phyloP scores from a whole-genome alignment of 495 filamentous ascomycete genomes.

The Sabuloglossum arenarium region DNA sequence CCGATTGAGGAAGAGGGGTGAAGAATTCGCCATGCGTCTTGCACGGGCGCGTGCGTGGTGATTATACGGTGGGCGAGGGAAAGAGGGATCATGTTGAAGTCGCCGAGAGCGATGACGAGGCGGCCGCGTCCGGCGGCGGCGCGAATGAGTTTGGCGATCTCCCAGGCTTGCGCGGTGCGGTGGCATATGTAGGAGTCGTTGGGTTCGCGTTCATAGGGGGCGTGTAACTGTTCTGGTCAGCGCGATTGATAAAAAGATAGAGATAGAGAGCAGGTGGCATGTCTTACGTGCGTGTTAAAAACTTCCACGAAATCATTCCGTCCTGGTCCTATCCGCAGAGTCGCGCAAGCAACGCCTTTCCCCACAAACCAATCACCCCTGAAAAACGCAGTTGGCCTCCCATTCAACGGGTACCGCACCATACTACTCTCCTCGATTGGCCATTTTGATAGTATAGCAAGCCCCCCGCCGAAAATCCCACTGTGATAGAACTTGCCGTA shows the following conservation, averaged over 20 bases:
- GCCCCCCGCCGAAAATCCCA: constrained; percentile 71
- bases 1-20: constrained; percentile 67
- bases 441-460: constrained; percentile 88
- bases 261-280: background rate
- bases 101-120: constrained; percentile 65
- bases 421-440: constrained; percentile 87
- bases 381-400: constrained; percentile 80
- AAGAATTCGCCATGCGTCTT: constrained; percentile 61
- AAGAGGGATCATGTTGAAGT: constrained; percentile 86
- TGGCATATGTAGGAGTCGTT: constrained; percentile 79
- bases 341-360: constrained; percentile 78
- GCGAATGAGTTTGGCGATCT: constrained; percentile 78
- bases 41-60: constrained; percentile 53
- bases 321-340: constrained; percentile 48
- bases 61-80: constrained; percentile 78
- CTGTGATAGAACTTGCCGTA: constrained; percentile 88
- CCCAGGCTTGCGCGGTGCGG: constrained; percentile 89
- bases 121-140: constrained; percentile 69
- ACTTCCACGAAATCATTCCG: constrained; percentile 60
- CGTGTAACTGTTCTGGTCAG: constrained; percentile 40
- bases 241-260: constrained; percentile 6
- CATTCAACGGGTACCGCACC: constrained; percentile 77
- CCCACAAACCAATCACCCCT: constrained; percentile 90
- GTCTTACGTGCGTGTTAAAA: constrained; percentile 69
- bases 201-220: constrained; percentile 64